Evolutionary conservation across 345 rosid genomes (phyloP).

Genomic region (Heritiera fomes): DNA sequence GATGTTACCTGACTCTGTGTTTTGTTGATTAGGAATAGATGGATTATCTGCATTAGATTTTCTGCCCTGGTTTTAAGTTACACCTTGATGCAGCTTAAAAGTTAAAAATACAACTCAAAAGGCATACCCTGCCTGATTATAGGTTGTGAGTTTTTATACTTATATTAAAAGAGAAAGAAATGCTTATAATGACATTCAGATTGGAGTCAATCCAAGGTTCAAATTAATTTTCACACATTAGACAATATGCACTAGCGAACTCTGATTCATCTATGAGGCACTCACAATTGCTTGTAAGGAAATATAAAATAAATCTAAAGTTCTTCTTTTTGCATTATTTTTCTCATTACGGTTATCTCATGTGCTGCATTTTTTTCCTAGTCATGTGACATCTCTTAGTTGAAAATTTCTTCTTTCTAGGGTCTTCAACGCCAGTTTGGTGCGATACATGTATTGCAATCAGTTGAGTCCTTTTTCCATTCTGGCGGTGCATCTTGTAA

Average conservation of each 20-base stretch:
- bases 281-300: not conserved
- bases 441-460: constrained; percentile 67
- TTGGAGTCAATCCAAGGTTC: not conserved
- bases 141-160: not conserved
- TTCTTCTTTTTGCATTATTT: not conserved
- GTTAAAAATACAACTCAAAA: not conserved
- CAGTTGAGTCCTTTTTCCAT: constrained; percentile 59
- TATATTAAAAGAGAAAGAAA: not conserved
- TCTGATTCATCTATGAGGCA: not conserved
- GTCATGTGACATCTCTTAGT: not conserved
- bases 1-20: not conserved
- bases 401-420: constrained; percentile 32
- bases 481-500: constrained; percentile 56
- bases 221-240: not conserved
- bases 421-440: constrained; percentile 67
- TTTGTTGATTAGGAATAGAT: constrained; percentile 9
- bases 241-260: not conserved
- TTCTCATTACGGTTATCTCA: not conserved
- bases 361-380: not conserved
- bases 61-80: constrained; percentile 8
- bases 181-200: not conserved
- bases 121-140: not conserved
- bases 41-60: not conserved
- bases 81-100: not conserved
- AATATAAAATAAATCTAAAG: not conserved